phyloP scores from a whole-genome alignment of 192 early-diverging fungal genomes.

The Coemansia sp. region DNA sequence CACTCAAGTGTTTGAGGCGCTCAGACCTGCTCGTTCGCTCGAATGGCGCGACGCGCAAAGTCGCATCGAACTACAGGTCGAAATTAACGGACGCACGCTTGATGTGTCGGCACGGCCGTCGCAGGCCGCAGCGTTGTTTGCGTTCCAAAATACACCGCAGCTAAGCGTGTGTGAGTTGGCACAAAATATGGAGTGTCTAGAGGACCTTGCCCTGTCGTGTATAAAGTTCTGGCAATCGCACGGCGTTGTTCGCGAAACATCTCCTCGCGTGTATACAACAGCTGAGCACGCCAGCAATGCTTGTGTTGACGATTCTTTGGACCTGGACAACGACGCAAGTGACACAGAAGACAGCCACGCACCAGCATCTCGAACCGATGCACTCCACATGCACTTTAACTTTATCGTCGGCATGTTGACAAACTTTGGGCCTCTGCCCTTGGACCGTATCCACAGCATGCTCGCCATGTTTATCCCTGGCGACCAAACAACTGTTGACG shows the following conservation, averaged over 20 bases:
- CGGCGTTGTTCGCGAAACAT: conserved; percentile 39
- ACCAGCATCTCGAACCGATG: conserved; percentile 20
- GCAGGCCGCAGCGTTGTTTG: conserved; percentile 56
- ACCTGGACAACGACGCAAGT: not conserved
- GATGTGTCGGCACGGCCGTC: conserved; percentile 53
- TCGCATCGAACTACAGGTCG: conserved; percentile 55
- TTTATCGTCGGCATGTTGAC: conserved; percentile 58
- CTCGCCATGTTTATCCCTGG: conserved; percentile 54
- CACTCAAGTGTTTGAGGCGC: conserved; percentile 43
- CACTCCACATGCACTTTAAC: conserved; percentile 52
- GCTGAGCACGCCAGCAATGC: conserved; percentile 4
- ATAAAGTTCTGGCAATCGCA: conserved; percentile 41
- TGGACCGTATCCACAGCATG: conserved; percentile 57
- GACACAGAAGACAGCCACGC: not conserved
- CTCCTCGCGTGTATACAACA: conserved; percentile 12
- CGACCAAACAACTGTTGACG: conserved; percentile 32
- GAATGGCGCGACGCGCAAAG: conserved; percentile 56
- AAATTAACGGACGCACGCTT: conserved; percentile 54
- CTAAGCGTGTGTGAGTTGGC: conserved; percentile 16
- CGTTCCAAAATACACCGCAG: conserved; percentile 13
- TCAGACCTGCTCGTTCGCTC: conserved; percentile 62
- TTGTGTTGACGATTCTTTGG: not conserved
- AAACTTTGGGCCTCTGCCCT: conserved; percentile 56
- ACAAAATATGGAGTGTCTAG: conserved; percentile 16
- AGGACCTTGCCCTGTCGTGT: conserved; percentile 17